phyloP scores from a whole-genome alignment of 2,329 filamentous ascomycete species.

The Cercospora berteroae region DNA sequence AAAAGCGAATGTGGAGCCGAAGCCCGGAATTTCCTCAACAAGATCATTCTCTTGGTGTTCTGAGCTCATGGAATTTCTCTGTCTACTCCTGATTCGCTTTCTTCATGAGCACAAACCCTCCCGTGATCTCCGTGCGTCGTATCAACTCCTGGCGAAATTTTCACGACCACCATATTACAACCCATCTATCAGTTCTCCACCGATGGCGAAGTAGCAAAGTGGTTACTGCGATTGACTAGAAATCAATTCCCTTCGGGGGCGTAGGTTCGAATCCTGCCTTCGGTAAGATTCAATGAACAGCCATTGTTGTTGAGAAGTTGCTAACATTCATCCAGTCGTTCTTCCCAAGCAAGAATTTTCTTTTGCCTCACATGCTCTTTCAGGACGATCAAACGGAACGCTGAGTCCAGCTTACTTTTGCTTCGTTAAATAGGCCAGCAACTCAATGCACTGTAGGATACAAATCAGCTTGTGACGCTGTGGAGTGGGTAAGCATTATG shows the following conservation, averaged over 20 bases:
- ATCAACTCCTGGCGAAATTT: not conserved
- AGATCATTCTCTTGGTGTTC: not conserved
- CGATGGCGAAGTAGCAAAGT: constrained; percentile 33
- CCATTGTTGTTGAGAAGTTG: too few species aligned
- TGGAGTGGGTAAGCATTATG: not conserved
- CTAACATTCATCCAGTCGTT: not conserved
- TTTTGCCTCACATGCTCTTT: not conserved
- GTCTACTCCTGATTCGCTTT: not conserved
- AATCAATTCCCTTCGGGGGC: constrained; percentile 38
- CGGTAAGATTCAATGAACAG: not conserved
- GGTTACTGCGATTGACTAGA: constrained; percentile 37
- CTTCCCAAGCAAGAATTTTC: not conserved
- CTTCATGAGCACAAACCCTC: not conserved
- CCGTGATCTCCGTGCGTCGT: not conserved
- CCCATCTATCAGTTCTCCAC: not conserved
- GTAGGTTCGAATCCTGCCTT: constrained; percentile 31
- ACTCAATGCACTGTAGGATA: not conserved
- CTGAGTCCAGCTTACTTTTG: not conserved
- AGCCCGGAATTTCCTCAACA: not conserved
- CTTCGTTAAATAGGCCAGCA: not conserved
- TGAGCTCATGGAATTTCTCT: not conserved
- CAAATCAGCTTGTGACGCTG: not conserved
- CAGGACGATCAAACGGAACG: not conserved
- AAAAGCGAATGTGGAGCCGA: not conserved
- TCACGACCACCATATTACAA: not conserved